Evolutionary conservation across 2,329 filamentous ascomycete genomes (phyloP).

Genomic region (Claviceps digitariae): DNA sequence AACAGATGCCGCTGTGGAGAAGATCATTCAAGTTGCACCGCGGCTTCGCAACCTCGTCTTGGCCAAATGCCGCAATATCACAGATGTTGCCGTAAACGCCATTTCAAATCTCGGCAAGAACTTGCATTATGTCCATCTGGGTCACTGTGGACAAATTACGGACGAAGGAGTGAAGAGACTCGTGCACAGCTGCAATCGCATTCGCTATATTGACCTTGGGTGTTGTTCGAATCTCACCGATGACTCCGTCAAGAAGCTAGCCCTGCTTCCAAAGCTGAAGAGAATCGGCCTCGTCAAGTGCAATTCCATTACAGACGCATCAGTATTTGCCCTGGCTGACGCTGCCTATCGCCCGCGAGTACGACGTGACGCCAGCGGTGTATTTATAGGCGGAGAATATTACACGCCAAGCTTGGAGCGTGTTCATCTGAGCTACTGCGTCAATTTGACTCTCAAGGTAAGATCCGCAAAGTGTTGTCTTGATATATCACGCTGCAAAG

Average conservation of each 20-base stretch:
- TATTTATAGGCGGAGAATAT: conserved; percentile 35
- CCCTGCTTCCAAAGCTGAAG: conserved; percentile 81
- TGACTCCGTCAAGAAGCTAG: conserved; percentile 68
- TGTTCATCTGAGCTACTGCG: conserved; percentile 93
- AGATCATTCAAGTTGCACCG: conserved; percentile 75
- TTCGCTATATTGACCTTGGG: conserved; percentile 95
- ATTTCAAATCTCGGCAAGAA: conserved; percentile 91
- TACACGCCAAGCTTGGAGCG: conserved; percentile 63
- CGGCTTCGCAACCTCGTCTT: conserved; percentile 84
- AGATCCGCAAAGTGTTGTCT: conserved; percentile 16
- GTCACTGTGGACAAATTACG: conserved; percentile 84
- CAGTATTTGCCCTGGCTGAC: conserved; percentile 71
- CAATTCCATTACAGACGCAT: conserved; percentile 74
- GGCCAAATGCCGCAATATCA: conserved; percentile 87
- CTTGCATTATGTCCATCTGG: conserved; percentile 88
- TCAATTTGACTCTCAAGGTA: conserved; percentile 69
- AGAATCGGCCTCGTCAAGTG: conserved; percentile 94
- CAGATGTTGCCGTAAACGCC: conserved; percentile 72
- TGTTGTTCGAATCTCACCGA: conserved; percentile 87
- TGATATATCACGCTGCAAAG: background rate
- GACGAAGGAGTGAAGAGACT: conserved; percentile 76
- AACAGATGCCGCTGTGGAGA: conserved; percentile 76
- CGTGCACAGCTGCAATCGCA: conserved; percentile 77
- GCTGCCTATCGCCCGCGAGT: conserved; percentile 43
- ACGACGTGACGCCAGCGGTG: conserved; percentile 34